Percentiles rank a stretch among this genome's conserved stretches.
phyloP scores from a whole-genome alignment of 768 basidiomycete species.

The Hericium erinaceus region DNA sequence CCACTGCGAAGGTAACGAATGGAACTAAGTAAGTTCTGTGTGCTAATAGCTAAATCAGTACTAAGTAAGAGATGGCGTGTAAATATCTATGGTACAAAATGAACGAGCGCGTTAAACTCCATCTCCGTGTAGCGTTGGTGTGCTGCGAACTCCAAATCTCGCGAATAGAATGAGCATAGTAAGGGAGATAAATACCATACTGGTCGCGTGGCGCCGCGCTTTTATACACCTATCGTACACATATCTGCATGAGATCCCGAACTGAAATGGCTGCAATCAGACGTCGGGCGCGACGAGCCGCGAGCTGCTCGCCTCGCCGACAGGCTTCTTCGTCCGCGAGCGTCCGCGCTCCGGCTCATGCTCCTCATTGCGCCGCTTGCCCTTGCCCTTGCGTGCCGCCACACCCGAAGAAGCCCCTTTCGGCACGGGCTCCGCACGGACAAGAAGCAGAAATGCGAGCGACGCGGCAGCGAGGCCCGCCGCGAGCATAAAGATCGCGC shows the following conservation, averaged over 20 bases:
- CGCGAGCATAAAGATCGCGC: constrained; percentile 58
- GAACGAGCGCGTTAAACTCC: no score
- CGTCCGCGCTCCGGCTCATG: constrained; percentile 13
- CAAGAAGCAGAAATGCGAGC: constrained; percentile 35
- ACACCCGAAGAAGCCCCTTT: neutral
- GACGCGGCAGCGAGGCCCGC: constrained; percentile 43
- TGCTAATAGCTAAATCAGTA: neutral
- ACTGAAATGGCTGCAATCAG: neutral
- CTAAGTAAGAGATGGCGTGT: no score
- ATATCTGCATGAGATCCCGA: neutral
- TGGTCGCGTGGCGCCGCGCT: neutral
- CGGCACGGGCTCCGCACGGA: constrained; percentile 23
- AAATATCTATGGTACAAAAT: no score
- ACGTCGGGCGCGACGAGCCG: neutral
- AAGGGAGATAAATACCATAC: neutral
- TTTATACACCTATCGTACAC: neutral
- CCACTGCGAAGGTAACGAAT: no score
- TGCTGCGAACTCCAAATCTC: no score
- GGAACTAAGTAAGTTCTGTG: no score
- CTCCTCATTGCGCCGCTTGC: constrained; percentile 1
- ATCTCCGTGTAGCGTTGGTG: no score
- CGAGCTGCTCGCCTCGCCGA: constrained; percentile 7
- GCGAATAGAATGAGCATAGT: neutral
- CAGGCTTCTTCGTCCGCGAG: constrained; percentile 11
- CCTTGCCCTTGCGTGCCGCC: constrained; percentile 1